phyloP scores from a whole-genome alignment of 371 early-diverging fungal species.

The Blastocladiella emersonii region DNA sequence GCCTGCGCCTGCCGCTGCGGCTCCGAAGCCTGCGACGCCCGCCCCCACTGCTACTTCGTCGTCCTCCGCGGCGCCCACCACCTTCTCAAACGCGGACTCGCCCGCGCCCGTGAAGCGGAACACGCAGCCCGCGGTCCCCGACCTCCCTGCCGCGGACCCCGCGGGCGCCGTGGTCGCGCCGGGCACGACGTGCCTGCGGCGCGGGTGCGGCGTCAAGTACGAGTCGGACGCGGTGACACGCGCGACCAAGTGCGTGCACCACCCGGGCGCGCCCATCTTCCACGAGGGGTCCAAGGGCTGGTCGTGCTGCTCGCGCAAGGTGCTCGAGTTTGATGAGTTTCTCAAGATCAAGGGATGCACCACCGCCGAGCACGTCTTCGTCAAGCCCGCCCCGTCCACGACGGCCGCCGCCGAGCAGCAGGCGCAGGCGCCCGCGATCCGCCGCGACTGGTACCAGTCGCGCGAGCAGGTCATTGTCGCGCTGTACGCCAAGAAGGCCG shows the following conservation, averaged over 20 bases:
- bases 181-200: slow-evolving; percentile 74
- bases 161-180: slow-evolving; percentile 35
- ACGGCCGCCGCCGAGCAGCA: slow-evolving; percentile 19
- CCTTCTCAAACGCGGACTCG: slow-evolving; percentile 3
- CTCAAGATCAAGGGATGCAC: slow-evolving; percentile 83
- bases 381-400: slow-evolving; percentile 19
- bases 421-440: slow-evolving; percentile 57
- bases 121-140: not conserved
- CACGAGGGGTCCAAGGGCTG: slow-evolving; percentile 70
- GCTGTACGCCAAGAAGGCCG: slow-evolving; percentile 80
- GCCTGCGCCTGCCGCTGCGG: not conserved
- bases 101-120: slow-evolving; percentile 7
- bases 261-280: slow-evolving; percentile 45
- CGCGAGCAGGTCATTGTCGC: slow-evolving; percentile 65
- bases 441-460: slow-evolving; percentile 91
- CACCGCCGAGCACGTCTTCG: slow-evolving; percentile 71
- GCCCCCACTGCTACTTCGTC: not conserved
- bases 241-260: slow-evolving; percentile 56
- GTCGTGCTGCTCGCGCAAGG: slow-evolving; percentile 72
- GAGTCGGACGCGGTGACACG: slow-evolving; percentile 48
- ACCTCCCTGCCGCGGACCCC: slow-evolving; percentile 17
- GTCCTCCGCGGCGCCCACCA: slow-evolving; percentile 8
- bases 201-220: slow-evolving; percentile 58
- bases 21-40: not conserved
- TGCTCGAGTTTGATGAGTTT: slow-evolving; percentile 94